Evolutionary conservation across 2,329 filamentous ascomycete genomes (phyloP).

Genomic region (Talaromyces islandicus): DNA sequence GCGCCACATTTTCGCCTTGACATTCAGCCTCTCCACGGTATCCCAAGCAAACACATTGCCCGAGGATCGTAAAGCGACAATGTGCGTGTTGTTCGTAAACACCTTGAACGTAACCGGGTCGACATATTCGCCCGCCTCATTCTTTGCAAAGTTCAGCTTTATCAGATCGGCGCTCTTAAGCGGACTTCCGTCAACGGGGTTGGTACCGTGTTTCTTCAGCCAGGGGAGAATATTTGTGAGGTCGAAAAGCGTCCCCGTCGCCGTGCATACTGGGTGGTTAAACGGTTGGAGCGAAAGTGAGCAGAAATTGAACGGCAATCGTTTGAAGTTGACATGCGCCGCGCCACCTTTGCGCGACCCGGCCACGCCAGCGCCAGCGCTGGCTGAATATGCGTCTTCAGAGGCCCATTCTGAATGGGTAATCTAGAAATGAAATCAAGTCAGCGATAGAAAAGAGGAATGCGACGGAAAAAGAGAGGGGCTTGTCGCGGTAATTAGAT

Average conservation of each 20-base stretch:
- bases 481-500: background rate
- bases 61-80: conserved; percentile 77
- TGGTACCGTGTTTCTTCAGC: conserved; percentile 89
- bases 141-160: conserved; percentile 85
- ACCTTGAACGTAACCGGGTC: conserved; percentile 97
- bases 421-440: conserved; percentile 50
- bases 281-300: conserved; percentile 93
- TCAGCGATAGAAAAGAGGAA: conserved; percentile 8
- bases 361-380: conserved; percentile 61
- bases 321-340: conserved; percentile 65
- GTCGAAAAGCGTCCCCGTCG: conserved; percentile 85
- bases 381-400: conserved; percentile 79
- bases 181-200: conserved; percentile 77
- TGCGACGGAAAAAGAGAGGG: background rate
- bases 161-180: conserved; percentile 78
- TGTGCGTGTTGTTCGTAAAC: conserved; percentile 95
- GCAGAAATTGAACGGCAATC: conserved; percentile 96
- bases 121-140: conserved; percentile 84
- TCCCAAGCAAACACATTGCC: conserved; percentile 97
- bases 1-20: conserved; percentile 93
- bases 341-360: conserved; percentile 45
- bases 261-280: conserved; percentile 86
- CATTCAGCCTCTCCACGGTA: conserved; percentile 88
- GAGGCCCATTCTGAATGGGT: conserved; percentile 98
- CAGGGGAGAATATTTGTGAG: conserved; percentile 89